Evolutionary conservation across 2,329 filamentous ascomycete species (phyloP).

Genomic region (Cryphonectria nitschkei): DNA sequence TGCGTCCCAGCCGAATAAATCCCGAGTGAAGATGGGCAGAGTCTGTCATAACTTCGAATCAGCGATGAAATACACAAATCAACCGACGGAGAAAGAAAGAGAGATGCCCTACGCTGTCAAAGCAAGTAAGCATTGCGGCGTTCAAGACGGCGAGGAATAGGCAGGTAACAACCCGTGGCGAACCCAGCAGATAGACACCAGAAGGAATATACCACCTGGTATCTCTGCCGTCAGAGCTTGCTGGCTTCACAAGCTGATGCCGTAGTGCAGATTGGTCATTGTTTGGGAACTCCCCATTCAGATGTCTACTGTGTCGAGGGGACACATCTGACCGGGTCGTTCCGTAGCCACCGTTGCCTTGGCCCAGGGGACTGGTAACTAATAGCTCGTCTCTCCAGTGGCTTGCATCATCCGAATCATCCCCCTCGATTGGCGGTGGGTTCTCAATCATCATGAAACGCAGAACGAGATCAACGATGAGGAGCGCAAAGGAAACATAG

Average conservation of each 20-base stretch:
- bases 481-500: constrained; percentile 20
- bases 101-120: constrained; percentile 3
- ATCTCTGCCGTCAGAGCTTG: neutral
- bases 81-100: too few species aligned
- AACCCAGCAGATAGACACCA: constrained; percentile 6
- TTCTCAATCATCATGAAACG: constrained; percentile 26
- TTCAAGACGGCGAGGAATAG: constrained; percentile 8
- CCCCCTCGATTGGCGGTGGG: neutral
- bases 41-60: neutral
- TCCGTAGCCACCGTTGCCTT: neutral
- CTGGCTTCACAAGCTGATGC: neutral
- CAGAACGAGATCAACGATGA: constrained; percentile 21
- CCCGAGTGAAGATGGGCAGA: constrained; percentile 2
- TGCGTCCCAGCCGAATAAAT: constrained; percentile 12
- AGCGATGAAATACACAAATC: too few species aligned
- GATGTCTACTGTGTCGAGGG: neutral
- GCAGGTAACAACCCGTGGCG: constrained; percentile 8
- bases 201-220: constrained; percentile 1
- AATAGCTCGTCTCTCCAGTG: neutral
- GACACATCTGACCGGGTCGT: neutral
- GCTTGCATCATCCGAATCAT: neutral
- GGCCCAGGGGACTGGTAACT: neutral
- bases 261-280: neutral
- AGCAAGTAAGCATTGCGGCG: constrained; percentile 11
- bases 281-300: neutral